Conservation (phyloP, 129 eudicot genomes). For the Tagetes erecta region DNA sequence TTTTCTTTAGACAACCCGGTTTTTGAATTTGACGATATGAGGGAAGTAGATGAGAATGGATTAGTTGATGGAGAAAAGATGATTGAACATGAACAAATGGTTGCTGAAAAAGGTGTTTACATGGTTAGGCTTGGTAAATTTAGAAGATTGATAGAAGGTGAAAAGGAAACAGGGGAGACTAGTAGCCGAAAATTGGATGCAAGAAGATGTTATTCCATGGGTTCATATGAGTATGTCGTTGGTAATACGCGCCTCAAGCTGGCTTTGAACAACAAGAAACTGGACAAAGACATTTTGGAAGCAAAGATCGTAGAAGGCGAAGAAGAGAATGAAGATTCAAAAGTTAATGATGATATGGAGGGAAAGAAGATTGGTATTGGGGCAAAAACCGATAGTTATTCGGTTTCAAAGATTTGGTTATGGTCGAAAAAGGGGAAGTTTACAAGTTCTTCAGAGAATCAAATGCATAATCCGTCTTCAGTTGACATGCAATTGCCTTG, state of each 20-base stretch:
- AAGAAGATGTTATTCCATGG: constrained; percentile 89
- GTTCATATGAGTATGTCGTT: constrained; percentile 83
- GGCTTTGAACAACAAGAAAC: constrained; percentile 45
- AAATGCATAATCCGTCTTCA: constrained; percentile 43
- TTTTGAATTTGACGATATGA: constrained; percentile 45
- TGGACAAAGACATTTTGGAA: neutral
- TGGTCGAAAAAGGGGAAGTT: constrained; percentile 56
- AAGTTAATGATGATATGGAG: constrained; percentile 34
- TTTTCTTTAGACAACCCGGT: constrained; percentile 35
- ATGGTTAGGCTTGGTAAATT: constrained; percentile 63
- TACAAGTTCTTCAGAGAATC: constrained; percentile 51
- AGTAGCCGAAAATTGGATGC: constrained; percentile 87
- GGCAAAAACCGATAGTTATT: constrained; percentile 53
- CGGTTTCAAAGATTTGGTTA: constrained; percentile 67
- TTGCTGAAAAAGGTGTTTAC: constrained; percentile 37
- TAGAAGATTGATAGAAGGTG: constrained; percentile 35
- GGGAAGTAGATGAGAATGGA: constrained; percentile 24
- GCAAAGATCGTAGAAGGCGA: constrained; percentile 30
- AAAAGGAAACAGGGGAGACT: constrained; percentile 36
- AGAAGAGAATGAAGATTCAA: constrained; percentile 25
- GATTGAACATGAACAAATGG: constrained; percentile 27
- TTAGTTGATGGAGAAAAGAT: constrained; percentile 19
- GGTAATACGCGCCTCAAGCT: constrained; percentile 60
- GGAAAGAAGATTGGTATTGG: constrained; percentile 48
- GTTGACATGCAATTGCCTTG: constrained; percentile 55